A percentile compares a stretch with the other conserved stretches of the same genome.
phyloP scores from a whole-genome alignment of 176 grass and related monocot species.

The Pharus latifolius region DNA sequence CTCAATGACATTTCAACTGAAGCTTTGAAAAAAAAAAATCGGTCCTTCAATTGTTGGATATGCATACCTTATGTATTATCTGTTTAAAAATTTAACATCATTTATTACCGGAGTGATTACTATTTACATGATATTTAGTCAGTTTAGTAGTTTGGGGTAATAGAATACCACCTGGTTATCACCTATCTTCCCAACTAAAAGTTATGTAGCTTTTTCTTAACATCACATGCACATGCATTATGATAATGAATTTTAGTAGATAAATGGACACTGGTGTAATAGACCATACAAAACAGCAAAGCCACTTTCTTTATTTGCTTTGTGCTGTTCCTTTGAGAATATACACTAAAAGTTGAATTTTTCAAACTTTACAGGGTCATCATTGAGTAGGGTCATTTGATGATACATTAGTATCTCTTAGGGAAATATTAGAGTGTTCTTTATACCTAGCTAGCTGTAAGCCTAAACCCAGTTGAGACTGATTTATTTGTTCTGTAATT shows the following conservation, averaged over 20 bases:
- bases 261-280: conserved; percentile 15
- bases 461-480: conserved; percentile 21
- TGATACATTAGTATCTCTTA: conserved; percentile 33
- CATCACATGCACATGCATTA: neutral
- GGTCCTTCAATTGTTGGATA: neutral
- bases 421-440: conserved; percentile 10
- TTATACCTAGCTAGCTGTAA: conserved; percentile 30
- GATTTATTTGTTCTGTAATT: neutral
- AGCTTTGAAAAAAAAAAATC: neutral
- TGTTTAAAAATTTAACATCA: neutral
- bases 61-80: neutral
- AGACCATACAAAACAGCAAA: conserved; percentile 8
- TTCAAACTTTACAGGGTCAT: conserved; percentile 29
- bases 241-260: conserved; percentile 8
- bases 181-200: conserved; percentile 14
- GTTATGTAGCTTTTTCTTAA: neutral
- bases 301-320: conserved; percentile 14
- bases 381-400: conserved; percentile 29
- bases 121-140: neutral
- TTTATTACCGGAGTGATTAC: too few relatives aligned
- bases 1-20: neutral
- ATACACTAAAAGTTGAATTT: conserved; percentile 17
- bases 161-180: neutral
- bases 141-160: neutral
- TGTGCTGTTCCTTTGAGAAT: conserved; percentile 27